Evolutionary conservation across 352 stramenopile genomes (phyloP), one percentile per base, ranked within the genome.

Genomic region (Globisporangium spiculum): DNA sequence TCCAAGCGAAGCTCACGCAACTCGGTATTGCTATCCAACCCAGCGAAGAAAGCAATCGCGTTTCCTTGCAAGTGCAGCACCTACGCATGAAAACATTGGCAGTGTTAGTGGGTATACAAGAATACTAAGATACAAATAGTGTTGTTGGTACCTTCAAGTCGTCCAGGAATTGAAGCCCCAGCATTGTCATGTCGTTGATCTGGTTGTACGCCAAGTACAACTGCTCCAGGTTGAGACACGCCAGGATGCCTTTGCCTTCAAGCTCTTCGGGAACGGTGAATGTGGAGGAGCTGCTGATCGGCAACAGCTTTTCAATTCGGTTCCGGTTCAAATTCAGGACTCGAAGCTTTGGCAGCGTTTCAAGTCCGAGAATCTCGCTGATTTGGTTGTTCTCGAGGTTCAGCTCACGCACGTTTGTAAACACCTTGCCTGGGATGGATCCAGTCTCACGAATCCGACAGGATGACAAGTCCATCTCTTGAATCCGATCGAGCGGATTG

Each of bases 371-470:
- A 26, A 96, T 89, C 48, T 93, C 84, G 34, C 65, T 86, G 67
- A 97, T 89, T 41, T 92, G 75, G 65, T 97, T 97, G 75, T 93
- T 94, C 63, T 93, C 84, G 5, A 97, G 71, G 61, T 95, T 93
- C 20, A 97, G 73, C 9, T 90, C 83, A 1, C 74, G 72, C 12
- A 97, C 66, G 34, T 84, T 88, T 26, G 75, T 63, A 46, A 96
- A 96, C 2, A 81, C 67, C 61, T 84, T 76, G 0, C 84, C 82
- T n/a, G 69, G 56, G 54, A 94, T 83, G 1, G 68, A 72, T 9
- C 78, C 75, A 30, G 93, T 75, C 26, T 94, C 84, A 6, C 88
- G 86, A 30, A 96, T 88, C 18, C 86, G 83, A 27, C 81, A 92
- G 3, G 81, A 86, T 3, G 86, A 92, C 34, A 94, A 65, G 57